Evolutionary conservation across 768 basidiomycete species (phyloP).

Genomic region (Gloeopeniophorella convolvens): DNA sequence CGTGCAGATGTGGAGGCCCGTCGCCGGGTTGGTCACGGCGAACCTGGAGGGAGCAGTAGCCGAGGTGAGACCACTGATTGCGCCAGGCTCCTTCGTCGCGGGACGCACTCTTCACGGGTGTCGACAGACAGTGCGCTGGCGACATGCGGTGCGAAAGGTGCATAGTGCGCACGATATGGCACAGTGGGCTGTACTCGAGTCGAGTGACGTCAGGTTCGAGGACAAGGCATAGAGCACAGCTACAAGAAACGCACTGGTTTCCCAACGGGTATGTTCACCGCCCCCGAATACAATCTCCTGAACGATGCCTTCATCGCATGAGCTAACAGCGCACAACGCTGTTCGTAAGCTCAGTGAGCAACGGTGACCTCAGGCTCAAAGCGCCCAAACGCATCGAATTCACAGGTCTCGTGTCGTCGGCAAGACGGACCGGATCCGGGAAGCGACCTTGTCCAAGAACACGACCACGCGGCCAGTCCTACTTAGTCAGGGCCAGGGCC

Average conservation of each 20-base stretch:
- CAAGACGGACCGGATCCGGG: background rate
- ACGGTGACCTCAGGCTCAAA: too few species aligned
- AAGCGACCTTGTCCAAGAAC: too few species aligned
- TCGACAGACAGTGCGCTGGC: background rate
- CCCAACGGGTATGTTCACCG: background rate
- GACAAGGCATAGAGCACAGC: too few species aligned
- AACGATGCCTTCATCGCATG: constrained; percentile 4
- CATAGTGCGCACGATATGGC: constrained; percentile 5
- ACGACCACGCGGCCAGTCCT: too few species aligned
- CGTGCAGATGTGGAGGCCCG: constrained; percentile 51
- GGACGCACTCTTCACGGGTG: constrained; percentile 8
- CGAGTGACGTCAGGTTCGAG: too few species aligned
- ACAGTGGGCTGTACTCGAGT: constrained; percentile 1
- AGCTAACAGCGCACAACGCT: background rate
- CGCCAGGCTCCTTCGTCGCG: too few species aligned
- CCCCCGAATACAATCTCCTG: background rate
- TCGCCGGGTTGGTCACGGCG: constrained; percentile 61
- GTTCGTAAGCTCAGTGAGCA: background rate
- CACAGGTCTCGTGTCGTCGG: too few species aligned
- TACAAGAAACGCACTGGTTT: background rate
- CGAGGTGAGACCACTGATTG: background rate
- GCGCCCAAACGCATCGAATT: too few species aligned
- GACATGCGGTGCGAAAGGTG: constrained; percentile 10
- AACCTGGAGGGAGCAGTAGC: constrained; percentile 35
- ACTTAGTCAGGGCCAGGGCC: too few species aligned